Evolutionary conservation across 78 protist species (phyloP).

Genomic region (Goniomonas avonlea): DNA sequence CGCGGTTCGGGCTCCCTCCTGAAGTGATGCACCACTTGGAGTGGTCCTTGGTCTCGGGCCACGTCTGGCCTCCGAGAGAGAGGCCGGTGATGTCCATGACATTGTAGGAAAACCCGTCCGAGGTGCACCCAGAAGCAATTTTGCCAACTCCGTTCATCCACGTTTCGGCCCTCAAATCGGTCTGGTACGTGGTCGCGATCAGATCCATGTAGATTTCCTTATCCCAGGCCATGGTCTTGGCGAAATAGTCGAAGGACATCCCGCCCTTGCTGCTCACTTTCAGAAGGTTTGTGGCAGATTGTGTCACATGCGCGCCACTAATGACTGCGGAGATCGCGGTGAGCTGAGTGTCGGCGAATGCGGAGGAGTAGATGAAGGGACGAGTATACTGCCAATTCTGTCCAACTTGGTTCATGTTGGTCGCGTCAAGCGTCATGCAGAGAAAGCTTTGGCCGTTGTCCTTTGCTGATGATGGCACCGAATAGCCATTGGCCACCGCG

Average conservation of each 20-base stretch:
- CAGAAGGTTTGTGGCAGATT: no score
- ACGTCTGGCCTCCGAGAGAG: not conserved
- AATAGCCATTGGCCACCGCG: not conserved
- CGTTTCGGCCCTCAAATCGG: constrained; percentile 7
- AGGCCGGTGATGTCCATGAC: not conserved
- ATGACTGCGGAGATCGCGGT: not conserved
- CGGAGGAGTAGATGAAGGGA: not conserved
- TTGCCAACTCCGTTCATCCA: not conserved
- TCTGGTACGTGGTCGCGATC: not conserved
- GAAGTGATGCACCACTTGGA: constrained; percentile 4
- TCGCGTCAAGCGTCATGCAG: not conserved
- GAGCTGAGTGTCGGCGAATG: not conserved
- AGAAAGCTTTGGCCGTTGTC: not conserved
- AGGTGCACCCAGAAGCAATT: no score
- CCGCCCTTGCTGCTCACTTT: no score
- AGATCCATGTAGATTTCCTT: not conserved
- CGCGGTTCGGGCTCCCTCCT: not conserved
- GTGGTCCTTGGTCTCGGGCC: constrained; percentile 19
- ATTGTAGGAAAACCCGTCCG: not conserved
- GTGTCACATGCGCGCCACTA: not conserved
- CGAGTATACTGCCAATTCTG: not conserved
- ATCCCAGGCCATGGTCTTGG: not conserved
- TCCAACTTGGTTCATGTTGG: constrained; percentile 1
- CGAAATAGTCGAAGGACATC: no score
- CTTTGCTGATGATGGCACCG: not conserved